phyloP scores from a whole-genome alignment of 176 grass and related monocot genomes.

The Eleusine coracana region DNA sequence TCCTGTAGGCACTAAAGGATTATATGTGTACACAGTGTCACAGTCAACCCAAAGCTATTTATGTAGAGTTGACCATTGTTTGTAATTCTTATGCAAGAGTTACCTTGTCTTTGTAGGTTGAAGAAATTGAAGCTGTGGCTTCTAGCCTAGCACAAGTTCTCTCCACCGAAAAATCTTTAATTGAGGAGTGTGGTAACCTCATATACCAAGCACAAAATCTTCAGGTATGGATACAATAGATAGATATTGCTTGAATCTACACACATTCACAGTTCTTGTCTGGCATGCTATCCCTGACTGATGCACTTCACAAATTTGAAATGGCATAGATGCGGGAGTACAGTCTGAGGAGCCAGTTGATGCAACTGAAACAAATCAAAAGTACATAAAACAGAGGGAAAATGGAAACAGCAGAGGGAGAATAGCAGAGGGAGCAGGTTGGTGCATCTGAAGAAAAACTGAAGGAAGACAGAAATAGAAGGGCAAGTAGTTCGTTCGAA shows the following conservation, averaged over 20 bases:
- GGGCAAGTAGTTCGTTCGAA: neutral
- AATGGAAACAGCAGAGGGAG: too few species aligned
- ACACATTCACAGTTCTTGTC: neutral
- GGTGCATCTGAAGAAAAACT: neutral
- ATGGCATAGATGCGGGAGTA: slow-evolving; percentile 67
- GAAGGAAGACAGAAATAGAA: neutral
- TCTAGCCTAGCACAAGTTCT: slow-evolving; percentile 56
- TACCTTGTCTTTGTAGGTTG: slow-evolving; percentile 44
- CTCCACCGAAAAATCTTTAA: slow-evolving; percentile 2
- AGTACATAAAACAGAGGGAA: neutral
- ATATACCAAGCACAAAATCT: slow-evolving; percentile 65
- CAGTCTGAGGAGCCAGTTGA: slow-evolving; percentile 68
- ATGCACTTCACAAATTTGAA: neutral
- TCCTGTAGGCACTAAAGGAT: neutral
- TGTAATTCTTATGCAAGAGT: neutral
- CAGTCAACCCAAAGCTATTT: neutral
- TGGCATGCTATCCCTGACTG: neutral
- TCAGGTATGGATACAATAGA: slow-evolving; percentile 56
- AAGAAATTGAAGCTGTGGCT: slow-evolving; percentile 53
- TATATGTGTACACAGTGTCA: neutral
- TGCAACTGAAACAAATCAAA: slow-evolving; percentile 55
- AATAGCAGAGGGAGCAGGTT: neutral
- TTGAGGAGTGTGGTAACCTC: slow-evolving; percentile 81
- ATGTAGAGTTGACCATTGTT: neutral
- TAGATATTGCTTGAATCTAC: neutral